Conservation (phyloP, 495 filamentous ascomycete genomes). For the Gamarada debralockiae region DNA sequence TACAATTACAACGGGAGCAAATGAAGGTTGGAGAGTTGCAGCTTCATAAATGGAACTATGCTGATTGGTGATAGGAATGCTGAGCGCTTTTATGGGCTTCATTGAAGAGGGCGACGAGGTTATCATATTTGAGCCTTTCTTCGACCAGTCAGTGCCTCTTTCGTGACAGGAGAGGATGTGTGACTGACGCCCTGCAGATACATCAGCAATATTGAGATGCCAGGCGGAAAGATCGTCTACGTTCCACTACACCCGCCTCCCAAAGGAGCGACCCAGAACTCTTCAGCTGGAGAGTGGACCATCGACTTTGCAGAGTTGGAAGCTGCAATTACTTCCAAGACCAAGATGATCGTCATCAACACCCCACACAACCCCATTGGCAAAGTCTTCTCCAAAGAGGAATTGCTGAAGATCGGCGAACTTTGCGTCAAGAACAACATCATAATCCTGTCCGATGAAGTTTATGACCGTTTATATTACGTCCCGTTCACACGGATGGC, state of each 20-base stretch:
- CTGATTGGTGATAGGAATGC: constrained; percentile 48
- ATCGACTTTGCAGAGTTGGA: constrained; percentile 84
- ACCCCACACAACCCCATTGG: constrained; percentile 92
- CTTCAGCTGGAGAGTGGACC: constrained; percentile 82
- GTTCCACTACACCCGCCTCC: constrained; percentile 90
- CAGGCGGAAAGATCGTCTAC: constrained; percentile 89
- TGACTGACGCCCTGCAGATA: constrained; percentile 49
- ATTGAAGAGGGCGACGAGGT: constrained; percentile 94
- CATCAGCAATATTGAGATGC: constrained; percentile 96
- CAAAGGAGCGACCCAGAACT: constrained; percentile 72
- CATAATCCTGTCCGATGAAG: constrained; percentile 92
- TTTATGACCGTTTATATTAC: constrained; percentile 95
- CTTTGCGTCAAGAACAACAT: constrained; percentile 93
- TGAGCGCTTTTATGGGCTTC: constrained; percentile 96
- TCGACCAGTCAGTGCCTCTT: constrained; percentile 73
- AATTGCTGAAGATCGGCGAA: constrained; percentile 81
- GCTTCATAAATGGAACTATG: background rate
- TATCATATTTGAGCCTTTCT: constrained; percentile 97
- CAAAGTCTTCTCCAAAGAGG: constrained; percentile 82
- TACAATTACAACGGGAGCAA: constrained; percentile 92
- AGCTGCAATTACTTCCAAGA: constrained; percentile 75
- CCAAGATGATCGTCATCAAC: constrained; percentile 92
- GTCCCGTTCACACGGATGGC: constrained; percentile 90
- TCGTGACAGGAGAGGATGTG: background rate
- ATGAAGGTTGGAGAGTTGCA: constrained; percentile 60